These are phyloP conservation scores for Straminergon stramineum DNA, from an alignment of 225 moss, liverwort and hornwort genomes.

Conservation along the genomic window DNA sequence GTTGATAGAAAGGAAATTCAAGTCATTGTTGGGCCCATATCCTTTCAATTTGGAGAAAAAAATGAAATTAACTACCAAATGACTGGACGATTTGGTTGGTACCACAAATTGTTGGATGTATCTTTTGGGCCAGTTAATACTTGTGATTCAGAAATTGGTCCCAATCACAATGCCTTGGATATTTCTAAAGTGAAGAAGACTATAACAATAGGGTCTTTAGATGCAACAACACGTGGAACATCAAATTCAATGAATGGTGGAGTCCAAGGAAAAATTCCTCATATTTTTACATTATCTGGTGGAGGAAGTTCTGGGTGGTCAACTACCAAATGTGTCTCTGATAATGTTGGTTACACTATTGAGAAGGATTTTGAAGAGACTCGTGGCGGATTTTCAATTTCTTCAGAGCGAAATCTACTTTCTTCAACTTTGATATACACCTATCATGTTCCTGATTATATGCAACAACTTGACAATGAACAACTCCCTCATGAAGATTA, in stretches of 20 bases:
- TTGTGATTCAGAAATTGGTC: background rate
- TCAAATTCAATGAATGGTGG: background rate
- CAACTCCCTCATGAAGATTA: background rate
- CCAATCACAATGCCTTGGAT: background rate
- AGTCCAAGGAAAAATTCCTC: background rate
- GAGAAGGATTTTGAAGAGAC: background rate
- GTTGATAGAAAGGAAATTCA: background rate
- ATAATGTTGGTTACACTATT: rapidly evolving
- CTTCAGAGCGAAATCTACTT: background rate
- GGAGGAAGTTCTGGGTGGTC: background rate
- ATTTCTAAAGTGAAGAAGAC: background rate
- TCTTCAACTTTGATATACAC: background rate
- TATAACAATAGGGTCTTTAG: background rate
- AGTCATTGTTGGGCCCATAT: background rate
- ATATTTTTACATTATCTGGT: rapidly evolving
- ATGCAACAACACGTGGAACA: background rate
- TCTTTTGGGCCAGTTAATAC: background rate
- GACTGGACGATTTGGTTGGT: background rate
- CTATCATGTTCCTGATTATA: rapidly evolving
- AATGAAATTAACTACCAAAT: rapidly evolving
- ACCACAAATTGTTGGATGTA: background rate
- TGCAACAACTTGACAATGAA: rapidly evolving
- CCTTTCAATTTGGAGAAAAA: background rate
- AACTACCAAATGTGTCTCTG: rapidly evolving
- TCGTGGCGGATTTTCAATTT: background rate